phyloP scores from a whole-genome alignment of 805 yeast genomes.

The Pichia heedii region DNA sequence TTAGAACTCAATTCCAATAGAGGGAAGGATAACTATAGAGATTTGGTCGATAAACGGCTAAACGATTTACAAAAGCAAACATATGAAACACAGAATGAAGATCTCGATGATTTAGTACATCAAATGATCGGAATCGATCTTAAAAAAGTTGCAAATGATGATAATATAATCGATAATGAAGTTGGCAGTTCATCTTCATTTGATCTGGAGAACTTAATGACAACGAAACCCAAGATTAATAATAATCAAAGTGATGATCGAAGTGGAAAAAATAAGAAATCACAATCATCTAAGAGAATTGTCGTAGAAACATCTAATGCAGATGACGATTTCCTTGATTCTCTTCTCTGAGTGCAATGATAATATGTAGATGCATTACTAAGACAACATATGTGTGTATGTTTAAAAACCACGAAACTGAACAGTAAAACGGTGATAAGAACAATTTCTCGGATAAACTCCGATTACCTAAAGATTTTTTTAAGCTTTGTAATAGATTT shows the following conservation, averaged over 20 bases:
- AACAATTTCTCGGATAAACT: too few species aligned
- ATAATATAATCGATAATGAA: background rate
- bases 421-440: too few species aligned
- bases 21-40: constrained; percentile 12
- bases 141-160: background rate
- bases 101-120: constrained; percentile 11
- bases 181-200: background rate
- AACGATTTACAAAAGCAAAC: background rate
- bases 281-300: background rate
- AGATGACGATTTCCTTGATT: constrained; percentile 11
- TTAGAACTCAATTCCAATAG: constrained; percentile 9
- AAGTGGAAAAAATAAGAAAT: background rate
- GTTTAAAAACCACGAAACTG: too few species aligned
- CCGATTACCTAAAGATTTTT: too few species aligned
- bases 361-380: too few species aligned
- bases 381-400: too few species aligned
- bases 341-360: background rate
- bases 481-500: too few species aligned
- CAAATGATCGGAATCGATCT: constrained; percentile 8
- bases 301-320: background rate
- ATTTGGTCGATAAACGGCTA: constrained; percentile 7
- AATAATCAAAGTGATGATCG: too few species aligned
- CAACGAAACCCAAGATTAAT: background rate
- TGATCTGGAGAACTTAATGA: background rate
- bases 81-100: background rate